These are phyloP conservation scores for Penicillium parvum DNA, from an alignment of 495 filamentous ascomycete genomes.

Conservation along the genomic window DNA sequence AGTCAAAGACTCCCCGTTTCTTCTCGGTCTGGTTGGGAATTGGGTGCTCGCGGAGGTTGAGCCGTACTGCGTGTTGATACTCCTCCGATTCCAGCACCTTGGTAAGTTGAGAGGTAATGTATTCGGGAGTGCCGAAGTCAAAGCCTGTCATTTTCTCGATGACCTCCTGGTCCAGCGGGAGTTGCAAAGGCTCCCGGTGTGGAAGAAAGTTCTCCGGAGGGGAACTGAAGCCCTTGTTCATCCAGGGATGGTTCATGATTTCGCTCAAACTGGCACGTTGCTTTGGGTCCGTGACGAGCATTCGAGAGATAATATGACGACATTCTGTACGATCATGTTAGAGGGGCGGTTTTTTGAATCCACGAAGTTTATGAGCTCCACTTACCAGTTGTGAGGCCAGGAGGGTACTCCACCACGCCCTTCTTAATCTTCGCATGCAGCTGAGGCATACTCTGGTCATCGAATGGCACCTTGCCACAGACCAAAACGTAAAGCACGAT, in stretches of 20 bases:
- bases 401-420: slow-evolving; percentile 90
- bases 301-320: slow-evolving; percentile 85
- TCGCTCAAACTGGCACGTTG: slow-evolving; percentile 82
- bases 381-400: slow-evolving; percentile 84
- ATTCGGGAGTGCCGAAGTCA: slow-evolving; percentile 86
- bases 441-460: slow-evolving; percentile 98
- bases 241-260: slow-evolving; percentile 97
- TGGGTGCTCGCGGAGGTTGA: slow-evolving; percentile 62
- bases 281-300: slow-evolving; percentile 93
- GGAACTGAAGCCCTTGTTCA: slow-evolving; percentile 83
- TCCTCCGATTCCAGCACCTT: slow-evolving; percentile 85
- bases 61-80: slow-evolving; percentile 74
- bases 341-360: neutral
- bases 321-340: slow-evolving; percentile 60
- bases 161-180: slow-evolving; percentile 79
- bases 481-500: slow-evolving; percentile 98
- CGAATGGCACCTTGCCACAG: slow-evolving; percentile 97
- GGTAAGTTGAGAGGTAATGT: slow-evolving; percentile 75
- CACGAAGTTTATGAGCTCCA: neutral
- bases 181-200: slow-evolving; percentile 71
- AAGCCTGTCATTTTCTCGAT: slow-evolving; percentile 96
- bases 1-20: slow-evolving; percentile 89
- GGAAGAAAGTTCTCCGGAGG: slow-evolving; percentile 91
- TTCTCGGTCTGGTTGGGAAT: slow-evolving; percentile 69
- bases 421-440: slow-evolving; percentile 99